Evolutionary conservation across 257 asterid species (phyloP).

Genomic region (Asclepias syriaca): DNA sequence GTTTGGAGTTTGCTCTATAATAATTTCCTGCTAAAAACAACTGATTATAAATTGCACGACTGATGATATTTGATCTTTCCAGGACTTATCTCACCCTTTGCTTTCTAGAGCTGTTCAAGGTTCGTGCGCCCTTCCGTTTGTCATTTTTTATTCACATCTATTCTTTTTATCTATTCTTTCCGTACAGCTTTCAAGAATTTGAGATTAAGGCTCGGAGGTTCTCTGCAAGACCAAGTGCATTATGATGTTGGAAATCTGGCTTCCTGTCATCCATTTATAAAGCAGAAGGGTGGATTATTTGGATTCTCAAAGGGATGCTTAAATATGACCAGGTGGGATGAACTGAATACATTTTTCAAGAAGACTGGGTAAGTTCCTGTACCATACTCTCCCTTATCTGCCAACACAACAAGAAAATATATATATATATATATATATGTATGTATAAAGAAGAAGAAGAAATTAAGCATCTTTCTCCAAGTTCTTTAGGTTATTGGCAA

Average conservation of each 20-base stretch:
- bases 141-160: neutral
- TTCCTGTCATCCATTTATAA: slow-evolving; percentile 54
- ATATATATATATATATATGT: too few species aligned
- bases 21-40: neutral
- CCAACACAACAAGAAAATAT: neutral
- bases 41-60: neutral
- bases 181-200: slow-evolving; percentile 67
- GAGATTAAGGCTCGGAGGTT: slow-evolving; percentile 89
- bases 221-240: slow-evolving; percentile 87
- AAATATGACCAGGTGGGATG: slow-evolving; percentile 85
- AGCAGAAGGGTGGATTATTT: slow-evolving; percentile 66
- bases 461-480: neutral
- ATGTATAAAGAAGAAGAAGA: too few species aligned
- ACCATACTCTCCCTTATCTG: neutral
- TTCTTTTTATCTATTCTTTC: neutral
- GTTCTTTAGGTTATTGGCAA: too few species aligned
- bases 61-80: slow-evolving; percentile 26
- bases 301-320: slow-evolving; percentile 95
- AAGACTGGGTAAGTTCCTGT: slow-evolving; percentile 60
- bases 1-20: neutral
- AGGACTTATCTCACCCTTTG: slow-evolving; percentile 75
- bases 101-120: slow-evolving; percentile 77
- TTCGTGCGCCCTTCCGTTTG: slow-evolving; percentile 26
- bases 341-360: slow-evolving; percentile 65
- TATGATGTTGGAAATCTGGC: slow-evolving; percentile 56